Evolutionary conservation across 2,329 filamentous ascomycete genomes (phyloP).

Genomic region (Aspergillus puulaauensis): DNA sequence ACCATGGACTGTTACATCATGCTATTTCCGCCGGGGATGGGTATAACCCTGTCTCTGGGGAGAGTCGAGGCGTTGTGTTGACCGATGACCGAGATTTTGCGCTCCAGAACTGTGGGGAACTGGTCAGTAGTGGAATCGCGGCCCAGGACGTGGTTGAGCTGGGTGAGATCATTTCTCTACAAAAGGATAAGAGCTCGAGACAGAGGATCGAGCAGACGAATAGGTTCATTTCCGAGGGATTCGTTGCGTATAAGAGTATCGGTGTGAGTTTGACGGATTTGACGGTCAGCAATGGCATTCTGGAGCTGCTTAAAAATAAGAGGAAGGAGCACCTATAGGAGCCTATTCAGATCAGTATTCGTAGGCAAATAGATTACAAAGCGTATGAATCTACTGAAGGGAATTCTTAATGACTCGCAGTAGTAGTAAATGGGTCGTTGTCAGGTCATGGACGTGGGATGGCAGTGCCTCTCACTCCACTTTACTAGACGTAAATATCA

Average conservation of each 20-base stretch:
- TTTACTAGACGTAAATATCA: no score
- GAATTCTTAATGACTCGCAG: no score
- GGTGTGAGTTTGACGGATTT: constrained; percentile 23
- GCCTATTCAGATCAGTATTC: no score
- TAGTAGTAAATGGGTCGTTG: no score
- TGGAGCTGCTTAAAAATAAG: background rate
- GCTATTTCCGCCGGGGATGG: background rate
- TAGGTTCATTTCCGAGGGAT: constrained; percentile 13
- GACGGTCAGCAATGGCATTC: constrained; percentile 3
- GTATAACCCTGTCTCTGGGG: background rate
- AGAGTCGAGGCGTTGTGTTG: background rate
- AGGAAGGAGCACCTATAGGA: no score
- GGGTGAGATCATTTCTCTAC: background rate
- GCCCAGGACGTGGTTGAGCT: background rate
- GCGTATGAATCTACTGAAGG: no score
- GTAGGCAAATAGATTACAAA: no score
- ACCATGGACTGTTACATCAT: constrained; percentile 25
- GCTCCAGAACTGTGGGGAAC: background rate
- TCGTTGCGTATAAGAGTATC: constrained; percentile 24
- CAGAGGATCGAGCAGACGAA: constrained; percentile 3
- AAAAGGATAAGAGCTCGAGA: background rate
- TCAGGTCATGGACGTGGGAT: no score
- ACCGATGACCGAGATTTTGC: background rate
- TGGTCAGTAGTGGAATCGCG: background rate
- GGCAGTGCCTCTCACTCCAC: no score